Evolutionary conservation across 2,329 filamentous ascomycete genomes (phyloP), one percentile per base, ranked within the genome.

Genomic region (Dothistroma septosporum): DNA sequence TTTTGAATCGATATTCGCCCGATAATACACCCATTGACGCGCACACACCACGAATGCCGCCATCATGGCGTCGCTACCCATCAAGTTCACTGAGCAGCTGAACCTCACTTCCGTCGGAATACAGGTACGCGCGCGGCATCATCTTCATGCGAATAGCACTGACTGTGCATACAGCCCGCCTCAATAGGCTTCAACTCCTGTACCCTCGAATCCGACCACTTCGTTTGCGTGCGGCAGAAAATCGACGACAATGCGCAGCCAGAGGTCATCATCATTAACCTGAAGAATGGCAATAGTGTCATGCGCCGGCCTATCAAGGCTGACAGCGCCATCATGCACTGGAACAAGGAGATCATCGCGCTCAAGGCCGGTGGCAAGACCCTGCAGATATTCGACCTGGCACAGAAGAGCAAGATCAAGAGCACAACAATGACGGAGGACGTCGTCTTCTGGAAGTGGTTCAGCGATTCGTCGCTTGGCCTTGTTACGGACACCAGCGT

Each of bases 271-370:
- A 99, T 99, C 76, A 82, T 99, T 79, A 91, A 99, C 78, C 88
- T 99, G 75, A 97, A 97, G 80, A 95, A 97, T 80, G 87, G 87
- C 80, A 97, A 96, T 85, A 93, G 94, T 82, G 87, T 97, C 76
- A 94, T 91, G 70, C 89, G 90, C 73, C 87, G 93, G 75, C 91
- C 93, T 53, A 99, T 99, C 82, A 97, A 96, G 83, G 94, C 94
- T 73, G 94, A 99, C 80, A 97, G 92, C 85, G 94, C 95, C 72
- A 96, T 99, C 76, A 97, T 99, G 94, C 94, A 99, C 85, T 96
- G 91, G 91, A 88, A 85, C 70, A 90, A 89, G 76, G 91, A 96
- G 77, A 91, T 99, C 76, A 97, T 99, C 73, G 94, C 95, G 65
- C 85, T 99, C 69, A 96, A 96, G 80, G 93, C 94, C 53, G 91